Percentiles rank a stretch among this genome's conserved stretches.
Evolutionary conservation across 2,329 filamentous ascomycete genomes (phyloP).

Genomic region (Aplosporella prunicola): DNA sequence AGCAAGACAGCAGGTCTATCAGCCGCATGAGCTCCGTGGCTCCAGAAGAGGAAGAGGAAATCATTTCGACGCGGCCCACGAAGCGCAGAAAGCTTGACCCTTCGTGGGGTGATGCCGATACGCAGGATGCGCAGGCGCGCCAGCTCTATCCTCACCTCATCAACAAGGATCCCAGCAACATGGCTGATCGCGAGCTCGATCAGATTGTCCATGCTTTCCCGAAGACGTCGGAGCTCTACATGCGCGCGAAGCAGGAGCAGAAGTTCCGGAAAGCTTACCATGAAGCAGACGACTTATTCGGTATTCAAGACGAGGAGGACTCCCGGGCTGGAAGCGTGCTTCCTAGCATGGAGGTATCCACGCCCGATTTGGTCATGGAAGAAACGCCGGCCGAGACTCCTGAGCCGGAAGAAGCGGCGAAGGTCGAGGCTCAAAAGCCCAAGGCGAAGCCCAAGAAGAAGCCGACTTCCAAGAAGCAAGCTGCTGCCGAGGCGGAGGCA

Average conservation of each 20-base stretch:
- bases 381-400: conserved; percentile 28
- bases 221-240: conserved; percentile 57
- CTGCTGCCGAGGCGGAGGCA: conserved; percentile 57
- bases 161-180: conserved; percentile 58
- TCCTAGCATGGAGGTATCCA: conserved; percentile 39
- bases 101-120: conserved; percentile 40
- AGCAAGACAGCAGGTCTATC: conserved; percentile 69
- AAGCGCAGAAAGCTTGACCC: conserved; percentile 38
- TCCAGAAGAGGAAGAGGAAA: conserved; percentile 43
- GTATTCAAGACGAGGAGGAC: conserved; percentile 49
- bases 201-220: conserved; percentile 44
- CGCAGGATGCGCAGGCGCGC: conserved; percentile 38
- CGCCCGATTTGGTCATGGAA: conserved; percentile 32
- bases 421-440: conserved; percentile 27
- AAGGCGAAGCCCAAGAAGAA: conserved; percentile 58
- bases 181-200: conserved; percentile 55
- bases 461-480: conserved; percentile 57
- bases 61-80: conserved; percentile 32
- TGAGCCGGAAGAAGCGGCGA: conserved; percentile 20
- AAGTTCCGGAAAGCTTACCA: conserved; percentile 67
- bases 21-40: conserved; percentile 54
- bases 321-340: conserved; percentile 20
- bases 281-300: conserved; percentile 74
- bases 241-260: conserved; percentile 56
- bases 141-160: conserved; percentile 40